Evolutionary conservation across 108 stramenopile genomes (phyloP).

Genomic region (Nitzschia sp.): DNA sequence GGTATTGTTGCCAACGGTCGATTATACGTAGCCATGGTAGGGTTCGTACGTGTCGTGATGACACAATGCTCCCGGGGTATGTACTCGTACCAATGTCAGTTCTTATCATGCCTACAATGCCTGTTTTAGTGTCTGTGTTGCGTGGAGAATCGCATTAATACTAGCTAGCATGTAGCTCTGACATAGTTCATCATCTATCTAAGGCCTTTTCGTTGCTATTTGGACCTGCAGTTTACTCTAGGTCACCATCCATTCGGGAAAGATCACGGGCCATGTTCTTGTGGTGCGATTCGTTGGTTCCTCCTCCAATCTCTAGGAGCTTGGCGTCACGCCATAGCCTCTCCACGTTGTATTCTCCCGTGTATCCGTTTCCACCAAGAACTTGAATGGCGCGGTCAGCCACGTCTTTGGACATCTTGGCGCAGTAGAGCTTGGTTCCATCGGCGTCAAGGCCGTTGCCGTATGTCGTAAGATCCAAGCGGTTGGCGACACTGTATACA

Average conservation of each 20-base stretch:
- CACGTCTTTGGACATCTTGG: conserved; percentile 93
- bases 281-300: conserved; percentile 98
- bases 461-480: conserved; percentile 74
- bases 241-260: conserved; percentile 33
- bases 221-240: too few species aligned
- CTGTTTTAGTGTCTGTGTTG: too few species aligned
- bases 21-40: too few species aligned
- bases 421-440: conserved; percentile 96
- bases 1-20: too few species aligned
- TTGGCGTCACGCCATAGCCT: conserved; percentile 97
- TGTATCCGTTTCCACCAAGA: conserved; percentile 97
- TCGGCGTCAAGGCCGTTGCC: conserved; percentile 94
- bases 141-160: too few species aligned
- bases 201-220: too few species aligned
- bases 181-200: too few species aligned
- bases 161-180: too few species aligned
- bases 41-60: too few species aligned
- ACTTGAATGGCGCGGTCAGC: conserved; percentile 98
- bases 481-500: conserved; percentile 84
- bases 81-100: too few species aligned
- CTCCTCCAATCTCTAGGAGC: conserved; percentile 98
- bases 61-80: too few species aligned
- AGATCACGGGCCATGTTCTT: conserved; percentile 95
- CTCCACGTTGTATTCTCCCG: conserved; percentile 97
- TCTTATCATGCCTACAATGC: too few species aligned